phyloP scores from a whole-genome alignment of 176 grass and related monocot species.

The Olyra latifolia region DNA sequence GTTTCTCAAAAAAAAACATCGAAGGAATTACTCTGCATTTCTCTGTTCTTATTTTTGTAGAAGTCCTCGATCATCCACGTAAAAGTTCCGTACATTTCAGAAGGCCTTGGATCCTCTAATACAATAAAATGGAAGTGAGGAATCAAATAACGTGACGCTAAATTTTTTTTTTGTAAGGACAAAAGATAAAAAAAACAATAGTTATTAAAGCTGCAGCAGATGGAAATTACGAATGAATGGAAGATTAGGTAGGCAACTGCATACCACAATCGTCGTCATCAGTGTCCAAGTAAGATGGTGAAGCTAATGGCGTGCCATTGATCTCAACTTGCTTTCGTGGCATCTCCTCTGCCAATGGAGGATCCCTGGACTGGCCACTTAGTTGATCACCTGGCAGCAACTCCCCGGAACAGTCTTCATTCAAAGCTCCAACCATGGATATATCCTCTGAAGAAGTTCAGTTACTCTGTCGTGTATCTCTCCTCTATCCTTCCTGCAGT shows the following conservation, averaged over 20 bases:
- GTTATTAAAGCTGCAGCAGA: too few species aligned
- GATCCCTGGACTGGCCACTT: conserved; percentile 63
- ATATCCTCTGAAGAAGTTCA: background rate
- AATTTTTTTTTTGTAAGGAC: background rate
- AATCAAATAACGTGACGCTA: conserved; percentile 29
- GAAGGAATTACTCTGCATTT: conserved; percentile 87
- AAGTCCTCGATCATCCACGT: conserved; percentile 98
- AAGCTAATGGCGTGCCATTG: conserved; percentile 83
- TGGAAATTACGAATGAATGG: too few species aligned
- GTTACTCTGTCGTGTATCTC: too few species aligned
- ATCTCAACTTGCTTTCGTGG: conserved; percentile 87
- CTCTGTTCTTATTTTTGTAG: conserved; percentile 94
- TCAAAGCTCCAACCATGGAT: conserved; percentile 57
- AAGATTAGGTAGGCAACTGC: conserved; percentile 34
- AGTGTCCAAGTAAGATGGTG: conserved; percentile 76
- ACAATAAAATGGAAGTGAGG: conserved; percentile 41
- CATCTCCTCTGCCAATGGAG: conserved; percentile 77
- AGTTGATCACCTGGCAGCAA: conserved; percentile 66
- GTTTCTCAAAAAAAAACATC: too few species aligned
- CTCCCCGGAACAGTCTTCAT: conserved; percentile 50
- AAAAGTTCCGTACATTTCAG: conserved; percentile 84
- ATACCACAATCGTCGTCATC: conserved; percentile 84
- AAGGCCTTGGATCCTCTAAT: conserved; percentile 81
- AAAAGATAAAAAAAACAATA: conserved; percentile 9
- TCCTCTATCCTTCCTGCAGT: conserved; percentile 30